Evolutionary conservation across 768 basidiomycete genomes (phyloP), one percentile per base, ranked within the genome.

Genomic region (Mrakia blollopis): DNA sequence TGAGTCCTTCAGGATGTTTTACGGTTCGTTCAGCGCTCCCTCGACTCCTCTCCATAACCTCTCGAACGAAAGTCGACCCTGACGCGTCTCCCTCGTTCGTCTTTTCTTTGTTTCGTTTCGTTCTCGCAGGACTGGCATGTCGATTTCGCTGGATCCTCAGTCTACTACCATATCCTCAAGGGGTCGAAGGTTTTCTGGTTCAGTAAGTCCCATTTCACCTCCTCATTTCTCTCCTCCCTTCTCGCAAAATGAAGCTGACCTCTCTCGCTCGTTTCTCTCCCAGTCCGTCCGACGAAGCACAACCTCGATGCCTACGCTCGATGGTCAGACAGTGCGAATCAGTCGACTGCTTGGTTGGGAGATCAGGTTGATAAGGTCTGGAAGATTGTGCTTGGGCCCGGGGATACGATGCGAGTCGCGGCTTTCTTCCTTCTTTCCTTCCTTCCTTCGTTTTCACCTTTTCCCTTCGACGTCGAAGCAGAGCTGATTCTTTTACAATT

Each of bases 131-230:
- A 98, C 82, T 98, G 95, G 97, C 96, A 99, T 81, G 86, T 98
- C 78, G 97, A 99, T 84, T 98, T 99, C 82, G 96, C 96, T 30
- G 97, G 94, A 14, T 54, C 69, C 30, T 62, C 70, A 28, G 79
- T 81, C 47, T 98, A 96, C 83, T 98, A 98, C 81, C 94, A 98
- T 80, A 90, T 99, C 78, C 86, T 97, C 28, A 87, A 86, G 61
- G 94, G 94, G 37, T 87, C 89, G 75, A 97, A 94, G 88, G 95
- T 90, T 79, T 99, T 99, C 83, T 98, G 94, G 85, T 98, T 98
- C 81, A 94, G 75, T 76, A 10, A 32, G 75, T 62, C 39, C 21
- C 47, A 1, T 50, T 14, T 44, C 44, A 44, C 47, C 18, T 18
- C 47, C 47, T 50, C 10, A 3, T 21, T 50, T 18, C 2, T 50